Evolutionary conservation across 352 stramenopile genomes (phyloP), one percentile per base, ranked within the genome.

Genomic region (Phytophthora hybrid): DNA sequence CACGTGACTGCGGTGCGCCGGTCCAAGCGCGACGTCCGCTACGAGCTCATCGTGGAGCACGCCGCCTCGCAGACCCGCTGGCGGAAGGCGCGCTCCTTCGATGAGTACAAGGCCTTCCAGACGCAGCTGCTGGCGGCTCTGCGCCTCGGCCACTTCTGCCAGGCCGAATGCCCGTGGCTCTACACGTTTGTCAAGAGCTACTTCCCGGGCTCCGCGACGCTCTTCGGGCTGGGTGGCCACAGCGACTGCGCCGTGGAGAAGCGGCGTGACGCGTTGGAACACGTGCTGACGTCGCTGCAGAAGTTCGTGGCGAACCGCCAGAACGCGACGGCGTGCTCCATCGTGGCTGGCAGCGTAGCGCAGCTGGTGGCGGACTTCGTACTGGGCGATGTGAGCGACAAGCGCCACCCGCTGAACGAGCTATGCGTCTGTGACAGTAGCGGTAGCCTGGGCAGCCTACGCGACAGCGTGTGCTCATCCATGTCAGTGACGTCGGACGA

Each of bases 41-140:
- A 73, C 49, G 66, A 73, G 39, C 55, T 51, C 16, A 31, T 21
- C 29, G 49, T 59, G 29, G 23, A 58, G 47, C 59, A 66, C 59
- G 59, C 59, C 46, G 59, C 59, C 59, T 66, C 59, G 29, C 37
- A 55, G 21, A 55, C 59, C 29, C 34, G 41, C 23, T 66, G 59
- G 59, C 59, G 59, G 47, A 52, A 34, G 21, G 14, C 59, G 59
- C 59, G 31, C 59, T 66, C 59, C 29, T 74, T 74, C 67, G 75
- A 87, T 51, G 76, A 87, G 51, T 84, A 79, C 63, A 69, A 68
- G 47, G 41, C 46, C 7, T 82, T 87, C 62, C 71, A 82, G 75
- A 55, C 74, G 57, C 66, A 63, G 26, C 59, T 85, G 47, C 53
- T 85, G 11, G 13, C 32, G 14, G 54, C 53, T 32, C 56, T 84